A percentile compares a stretch with the other conserved stretches of the same genome.
Conservation (phyloP, 1,284 basidiomycete species). For the Leccinum subspadiceum region DNA sequence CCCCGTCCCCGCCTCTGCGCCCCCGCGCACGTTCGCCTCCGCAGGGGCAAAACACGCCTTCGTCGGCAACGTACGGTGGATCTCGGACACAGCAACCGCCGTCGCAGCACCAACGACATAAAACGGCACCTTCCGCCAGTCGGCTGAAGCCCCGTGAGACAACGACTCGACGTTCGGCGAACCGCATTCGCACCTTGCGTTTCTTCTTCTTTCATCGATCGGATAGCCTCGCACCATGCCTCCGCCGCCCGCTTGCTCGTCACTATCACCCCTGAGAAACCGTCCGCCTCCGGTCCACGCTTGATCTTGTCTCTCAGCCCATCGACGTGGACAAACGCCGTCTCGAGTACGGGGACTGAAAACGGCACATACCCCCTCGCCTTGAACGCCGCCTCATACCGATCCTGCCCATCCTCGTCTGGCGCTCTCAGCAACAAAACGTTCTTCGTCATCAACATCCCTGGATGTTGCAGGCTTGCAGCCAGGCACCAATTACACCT, state of each 20-base stretch:
- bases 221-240: slow-evolving; percentile 55
- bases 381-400: slow-evolving; percentile 49
- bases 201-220: slow-evolving; percentile 7
- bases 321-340: slow-evolving; percentile 48
- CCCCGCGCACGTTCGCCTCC: slow-evolving; percentile 22
- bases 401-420: slow-evolving; percentile 43
- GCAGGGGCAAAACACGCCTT: slow-evolving; percentile 31
- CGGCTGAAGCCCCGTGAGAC: slow-evolving; percentile 15
- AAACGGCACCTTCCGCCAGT: slow-evolving; percentile 61
- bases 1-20: slow-evolving; percentile 54
- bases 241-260: slow-evolving; percentile 73
- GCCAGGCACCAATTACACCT: background rate
- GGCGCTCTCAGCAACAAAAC: slow-evolving; percentile 60
- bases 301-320: slow-evolving; percentile 44
- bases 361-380: slow-evolving; percentile 45
- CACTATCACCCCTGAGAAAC: slow-evolving; percentile 59
- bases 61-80: slow-evolving; percentile 34
- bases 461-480: background rate
- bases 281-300: slow-evolving; percentile 35
- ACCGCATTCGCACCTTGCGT: slow-evolving; percentile 15
- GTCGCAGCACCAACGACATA: slow-evolving; percentile 74
- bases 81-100: slow-evolving; percentile 42
- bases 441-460: slow-evolving; percentile 21
- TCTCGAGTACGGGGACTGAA: slow-evolving; percentile 69
- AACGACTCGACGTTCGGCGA: background rate